These are phyloP conservation scores for Schizochytrium sp. DNA, from an alignment of 108 stramenopile species.

Conservation along the genomic window DNA sequence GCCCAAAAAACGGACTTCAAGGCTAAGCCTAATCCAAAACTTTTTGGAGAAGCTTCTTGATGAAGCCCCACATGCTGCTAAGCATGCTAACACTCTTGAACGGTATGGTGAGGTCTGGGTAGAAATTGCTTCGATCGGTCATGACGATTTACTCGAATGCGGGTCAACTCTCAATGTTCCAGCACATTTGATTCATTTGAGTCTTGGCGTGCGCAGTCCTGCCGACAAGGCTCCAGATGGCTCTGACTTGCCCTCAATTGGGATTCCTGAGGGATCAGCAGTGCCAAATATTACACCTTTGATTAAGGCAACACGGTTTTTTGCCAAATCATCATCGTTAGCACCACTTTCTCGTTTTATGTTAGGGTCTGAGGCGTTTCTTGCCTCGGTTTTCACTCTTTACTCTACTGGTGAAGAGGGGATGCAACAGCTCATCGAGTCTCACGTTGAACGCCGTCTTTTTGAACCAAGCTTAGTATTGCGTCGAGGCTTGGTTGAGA, in stretches of 20 bases:
- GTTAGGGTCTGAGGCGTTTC: not conserved
- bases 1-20: no score
- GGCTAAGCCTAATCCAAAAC: not conserved
- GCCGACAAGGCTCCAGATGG: not conserved
- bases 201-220: constrained; percentile 17
- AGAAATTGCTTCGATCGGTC: not conserved
- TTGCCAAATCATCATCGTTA: not conserved
- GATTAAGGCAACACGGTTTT: not conserved
- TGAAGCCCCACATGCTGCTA: not conserved
- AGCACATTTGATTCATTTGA: constrained; percentile 9
- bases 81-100: not conserved
- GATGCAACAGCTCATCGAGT: not conserved
- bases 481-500: not conserved
- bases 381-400: not conserved
- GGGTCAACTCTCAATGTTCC: not conserved
- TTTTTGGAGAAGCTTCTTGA: constrained; percentile 4
- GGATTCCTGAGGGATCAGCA: constrained; percentile 32
- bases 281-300: constrained; percentile 18
- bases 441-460: not conserved
- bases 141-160: not conserved
- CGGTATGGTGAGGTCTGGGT: constrained; percentile 16
- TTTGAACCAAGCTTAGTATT: not conserved
- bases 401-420: not conserved
- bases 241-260: not conserved
- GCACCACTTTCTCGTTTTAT: not conserved